A percentile compares a stretch with the other conserved stretches of the same genome.
These are phyloP conservation scores for Puccinia novopanici DNA, from an alignment of 1,284 basidiomycete species.

Conservation along the genomic window DNA sequence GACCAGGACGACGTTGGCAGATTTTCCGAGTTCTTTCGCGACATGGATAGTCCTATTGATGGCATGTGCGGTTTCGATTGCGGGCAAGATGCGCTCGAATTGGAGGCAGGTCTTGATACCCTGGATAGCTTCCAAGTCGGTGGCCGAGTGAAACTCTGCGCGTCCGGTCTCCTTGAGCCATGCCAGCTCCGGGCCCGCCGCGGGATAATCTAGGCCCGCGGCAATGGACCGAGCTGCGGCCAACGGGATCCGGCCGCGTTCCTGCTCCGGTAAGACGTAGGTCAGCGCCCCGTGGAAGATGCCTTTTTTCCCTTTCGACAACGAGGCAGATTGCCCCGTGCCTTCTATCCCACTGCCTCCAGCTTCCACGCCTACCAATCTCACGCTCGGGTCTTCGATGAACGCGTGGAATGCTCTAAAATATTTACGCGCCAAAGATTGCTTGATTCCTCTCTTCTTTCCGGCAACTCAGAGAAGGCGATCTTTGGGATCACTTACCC, in stretches of 20 bases:
- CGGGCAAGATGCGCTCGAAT: constrained; percentile 95
- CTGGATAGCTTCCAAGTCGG: constrained; percentile 86
- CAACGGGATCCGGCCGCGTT: constrained; percentile 77
- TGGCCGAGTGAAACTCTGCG: constrained; percentile 89
- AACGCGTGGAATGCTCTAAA: constrained; percentile 81
- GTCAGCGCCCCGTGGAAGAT: constrained; percentile 95
- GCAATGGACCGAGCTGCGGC: constrained; percentile 94
- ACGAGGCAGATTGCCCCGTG: constrained; percentile 83
- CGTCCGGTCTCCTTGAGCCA: constrained; percentile 92
- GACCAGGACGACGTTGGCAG: constrained; percentile 81
- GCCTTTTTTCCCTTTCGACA: constrained; percentile 84
- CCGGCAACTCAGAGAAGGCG: not conserved
- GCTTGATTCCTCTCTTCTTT: not conserved
- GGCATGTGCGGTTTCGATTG: constrained; percentile 92
- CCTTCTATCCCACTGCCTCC: constrained; percentile 77
- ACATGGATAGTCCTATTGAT: constrained; percentile 85
- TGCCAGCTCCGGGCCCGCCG: constrained; percentile 95
- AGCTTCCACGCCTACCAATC: constrained; percentile 89
- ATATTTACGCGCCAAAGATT: not conserved
- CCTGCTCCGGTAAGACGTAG: constrained; percentile 82
- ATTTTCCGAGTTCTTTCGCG: constrained; percentile 80
- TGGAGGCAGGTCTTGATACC: constrained; percentile 91
- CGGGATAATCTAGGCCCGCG: constrained; percentile 81
- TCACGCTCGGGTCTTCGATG: constrained; percentile 78
- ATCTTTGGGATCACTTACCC: constrained; percentile 61